phyloP scores from a whole-genome alignment of 352 stramenopile species.

The Phytophthora hybrid region DNA sequence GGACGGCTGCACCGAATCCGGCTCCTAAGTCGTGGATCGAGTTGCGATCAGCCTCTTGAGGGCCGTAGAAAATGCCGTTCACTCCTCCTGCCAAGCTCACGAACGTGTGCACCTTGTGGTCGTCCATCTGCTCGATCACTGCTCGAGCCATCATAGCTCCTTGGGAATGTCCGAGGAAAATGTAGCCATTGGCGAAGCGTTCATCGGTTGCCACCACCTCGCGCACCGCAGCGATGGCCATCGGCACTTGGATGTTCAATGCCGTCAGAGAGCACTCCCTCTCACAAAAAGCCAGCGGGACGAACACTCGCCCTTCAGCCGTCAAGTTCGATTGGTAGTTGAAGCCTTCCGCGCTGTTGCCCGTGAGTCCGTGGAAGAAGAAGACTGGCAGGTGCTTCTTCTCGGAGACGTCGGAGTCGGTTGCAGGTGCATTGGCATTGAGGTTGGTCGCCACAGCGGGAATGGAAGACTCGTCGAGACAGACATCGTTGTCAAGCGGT shows the following conservation, averaged over 20 bases:
- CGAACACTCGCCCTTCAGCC: slow-evolving; percentile 39
- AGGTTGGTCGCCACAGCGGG: slow-evolving; percentile 11
- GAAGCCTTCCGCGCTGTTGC: slow-evolving; percentile 32
- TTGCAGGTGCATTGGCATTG: not conserved
- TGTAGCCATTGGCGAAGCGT: slow-evolving; percentile 42
- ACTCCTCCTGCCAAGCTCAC: slow-evolving; percentile 50
- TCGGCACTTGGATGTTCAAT: slow-evolving; percentile 44
- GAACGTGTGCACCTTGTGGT: slow-evolving; percentile 58
- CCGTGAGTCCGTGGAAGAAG: slow-evolving; percentile 59
- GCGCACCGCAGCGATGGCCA: slow-evolving; percentile 51
- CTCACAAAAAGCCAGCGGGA: slow-evolving; percentile 51
- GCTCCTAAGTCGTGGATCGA: slow-evolving; percentile 29
- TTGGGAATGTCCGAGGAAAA: slow-evolving; percentile 61
- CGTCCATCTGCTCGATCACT: slow-evolving; percentile 68
- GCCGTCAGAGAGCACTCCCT: slow-evolving; percentile 38
- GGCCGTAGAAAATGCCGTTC: slow-evolving; percentile 64
- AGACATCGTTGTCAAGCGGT: slow-evolving; percentile 18
- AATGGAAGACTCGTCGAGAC: slow-evolving; percentile 29
- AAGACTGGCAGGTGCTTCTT: slow-evolving; percentile 46
- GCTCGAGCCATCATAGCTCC: slow-evolving; percentile 49
- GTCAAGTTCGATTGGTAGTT: slow-evolving; percentile 44
- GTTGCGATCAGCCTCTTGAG: slow-evolving; percentile 38
- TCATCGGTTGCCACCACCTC: slow-evolving; percentile 32
- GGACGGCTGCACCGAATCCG: slow-evolving; percentile 28
- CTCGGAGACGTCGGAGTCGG: not conserved